Conservation (phyloP, 176 grass and related monocot species). For the Triticum urartu region DNA sequence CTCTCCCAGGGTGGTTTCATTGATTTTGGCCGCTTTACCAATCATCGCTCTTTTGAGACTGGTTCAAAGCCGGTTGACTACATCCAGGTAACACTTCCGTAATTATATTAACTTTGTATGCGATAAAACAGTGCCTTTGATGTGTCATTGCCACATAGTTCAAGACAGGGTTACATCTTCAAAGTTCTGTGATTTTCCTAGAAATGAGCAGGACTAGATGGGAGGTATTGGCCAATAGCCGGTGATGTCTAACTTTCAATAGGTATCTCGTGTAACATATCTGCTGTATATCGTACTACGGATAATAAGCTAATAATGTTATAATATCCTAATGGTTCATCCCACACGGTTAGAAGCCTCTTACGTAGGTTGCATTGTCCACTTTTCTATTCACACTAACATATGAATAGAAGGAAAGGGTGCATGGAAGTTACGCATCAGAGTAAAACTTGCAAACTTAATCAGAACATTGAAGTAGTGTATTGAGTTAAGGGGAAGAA, state of each 20-base stretch:
- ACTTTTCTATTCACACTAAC: not conserved
- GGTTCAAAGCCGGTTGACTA: constrained; percentile 63
- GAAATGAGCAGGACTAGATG: not conserved
- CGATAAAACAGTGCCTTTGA: not conserved
- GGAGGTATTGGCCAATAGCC: not conserved
- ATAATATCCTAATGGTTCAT: not conserved
- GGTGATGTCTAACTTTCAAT: not conserved
- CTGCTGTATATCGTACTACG: not conserved
- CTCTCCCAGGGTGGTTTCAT: constrained; percentile 70
- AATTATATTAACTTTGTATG: constrained; percentile 1
- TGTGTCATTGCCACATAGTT: constrained; percentile 12
- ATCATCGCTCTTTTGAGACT: constrained; percentile 52
- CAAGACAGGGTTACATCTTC: not conserved
- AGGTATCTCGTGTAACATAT: not conserved
- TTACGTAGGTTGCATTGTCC: not conserved
- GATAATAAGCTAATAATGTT: not conserved
- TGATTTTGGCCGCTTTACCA: constrained; percentile 84
- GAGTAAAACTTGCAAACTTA: constrained; percentile 10
- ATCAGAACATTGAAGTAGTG: not conserved
- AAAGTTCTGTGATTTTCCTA: constrained; percentile 19
- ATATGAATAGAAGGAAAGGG: not conserved
- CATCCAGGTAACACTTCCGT: constrained; percentile 62
- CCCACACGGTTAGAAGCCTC: not conserved
- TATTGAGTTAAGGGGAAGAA: not conserved
- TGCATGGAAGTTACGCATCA: not conserved